Evolutionary conservation across 495 filamentous ascomycete species (phyloP), one percentile per base, ranked within the genome.

Genomic region (Annulohypoxylon maeteangense): DNA sequence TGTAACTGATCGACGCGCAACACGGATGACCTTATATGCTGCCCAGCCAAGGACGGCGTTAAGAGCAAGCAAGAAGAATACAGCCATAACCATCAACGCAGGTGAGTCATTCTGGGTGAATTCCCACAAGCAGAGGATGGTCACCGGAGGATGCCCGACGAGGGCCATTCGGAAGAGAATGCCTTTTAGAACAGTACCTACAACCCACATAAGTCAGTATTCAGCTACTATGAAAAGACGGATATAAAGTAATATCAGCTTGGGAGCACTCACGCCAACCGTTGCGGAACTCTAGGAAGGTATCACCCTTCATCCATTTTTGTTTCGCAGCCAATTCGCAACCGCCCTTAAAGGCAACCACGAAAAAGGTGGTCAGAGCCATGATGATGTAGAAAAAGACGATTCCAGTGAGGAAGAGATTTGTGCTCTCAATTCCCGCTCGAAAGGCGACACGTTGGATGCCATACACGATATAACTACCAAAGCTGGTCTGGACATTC

Each of bases 121-220:
- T 75, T 99, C 95, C 95, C 95, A 99, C 65, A 98, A 84, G 78
- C 92, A 97, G 45, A 98, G 88, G 27, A 97, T 89, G 34, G 87
- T 86, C 85, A 98, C 93, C 76, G 97, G 93, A 8, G 95, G 93
- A 82, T 93, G 97, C 65, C 95, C 95, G 67, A 99, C 93, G 50
- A 98, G 87, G 18, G 93, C 88, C 78, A 97, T 81, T 59, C 95
- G 90, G 86, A 93, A 99, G 65, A 99, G 85, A 72, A 98, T 97
- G 54, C 95, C 95, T 76, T 94, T 93, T 69, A 93, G 84, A 14
- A 97, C 92, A 32, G 86, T 85, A 25, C 91, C 75, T 77, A 16
- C 20, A 40, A 61, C 3, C 50, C 14, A 31, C 8, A 20, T 14
- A 7, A 29, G 12, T 69, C 23, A 53, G 58, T 25, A 62, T 68